phyloP scores from a whole-genome alignment of 192 early-diverging fungal species.

The Rhizophagus clarus region DNA sequence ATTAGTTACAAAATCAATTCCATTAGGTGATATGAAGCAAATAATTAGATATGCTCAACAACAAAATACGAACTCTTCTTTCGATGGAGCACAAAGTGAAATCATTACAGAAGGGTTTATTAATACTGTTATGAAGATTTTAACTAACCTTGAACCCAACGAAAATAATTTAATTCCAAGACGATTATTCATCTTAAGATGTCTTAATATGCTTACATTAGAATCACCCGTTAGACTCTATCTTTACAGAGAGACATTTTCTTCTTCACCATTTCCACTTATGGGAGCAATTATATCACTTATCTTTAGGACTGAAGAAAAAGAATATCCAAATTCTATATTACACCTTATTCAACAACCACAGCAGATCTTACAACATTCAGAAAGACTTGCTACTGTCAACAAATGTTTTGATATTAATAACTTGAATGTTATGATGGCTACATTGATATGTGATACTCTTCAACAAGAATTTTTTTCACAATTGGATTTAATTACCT shows the following conservation, averaged over 20 bases:
- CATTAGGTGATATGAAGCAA: neutral
- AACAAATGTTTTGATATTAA: neutral
- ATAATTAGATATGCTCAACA: constrained; percentile 8
- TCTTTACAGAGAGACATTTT: constrained; percentile 24
- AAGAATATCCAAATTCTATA: neutral
- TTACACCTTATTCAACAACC: neutral
- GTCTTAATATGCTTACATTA: neutral
- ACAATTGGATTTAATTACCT: neutral
- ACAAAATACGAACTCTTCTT: neutral
- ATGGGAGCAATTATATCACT: constrained; percentile 19
- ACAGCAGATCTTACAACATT: neutral
- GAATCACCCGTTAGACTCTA: constrained; percentile 13
- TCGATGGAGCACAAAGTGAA: neutral
- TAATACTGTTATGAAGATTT: constrained; percentile 1
- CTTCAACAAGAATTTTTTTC: constrained; percentile 29
- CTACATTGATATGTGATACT: constrained; percentile 26
- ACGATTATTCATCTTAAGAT: constrained; percentile 20
- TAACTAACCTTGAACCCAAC: neutral
- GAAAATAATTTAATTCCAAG: constrained; percentile 26
- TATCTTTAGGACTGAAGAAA: constrained; percentile 11
- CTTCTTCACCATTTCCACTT: constrained; percentile 4
- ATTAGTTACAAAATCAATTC: constrained; percentile 17
- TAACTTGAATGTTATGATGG: neutral
- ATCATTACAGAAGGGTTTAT: neutral
- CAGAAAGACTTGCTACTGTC: constrained; percentile 6